A percentile compares a stretch with the other conserved stretches of the same genome.
These are phyloP conservation scores for Fusarium gaditjirri DNA, from an alignment of 2,329 filamentous ascomycete genomes.

Conservation along the genomic window DNA sequence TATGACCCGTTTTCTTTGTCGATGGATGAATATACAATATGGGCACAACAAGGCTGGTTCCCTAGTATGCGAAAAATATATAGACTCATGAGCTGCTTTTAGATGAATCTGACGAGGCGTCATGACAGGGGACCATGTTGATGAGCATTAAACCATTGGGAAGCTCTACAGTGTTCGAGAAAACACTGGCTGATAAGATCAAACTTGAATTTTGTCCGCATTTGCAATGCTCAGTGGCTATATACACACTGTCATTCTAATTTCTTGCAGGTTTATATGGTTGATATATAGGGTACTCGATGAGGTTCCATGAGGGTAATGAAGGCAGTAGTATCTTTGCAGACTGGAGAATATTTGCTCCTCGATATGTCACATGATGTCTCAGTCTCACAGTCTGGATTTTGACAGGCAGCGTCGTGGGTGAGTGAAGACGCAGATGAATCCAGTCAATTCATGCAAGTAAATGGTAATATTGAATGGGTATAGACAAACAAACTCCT, in stretches of 20 bases:
- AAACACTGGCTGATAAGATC: not conserved
- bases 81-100: not conserved
- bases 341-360: not conserved
- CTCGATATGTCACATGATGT: not conserved
- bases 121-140: not conserved
- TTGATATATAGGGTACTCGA: not conserved
- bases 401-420: not conserved
- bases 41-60: not conserved
- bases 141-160: not conserved
- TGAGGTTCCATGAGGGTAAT: not conserved
- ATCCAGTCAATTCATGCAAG: not conserved
- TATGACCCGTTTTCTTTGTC: constrained; percentile 31
- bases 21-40: not conserved
- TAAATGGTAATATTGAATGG: not conserved
- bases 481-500: constrained; percentile 9
- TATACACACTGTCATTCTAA: not conserved
- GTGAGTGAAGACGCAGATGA: not conserved
- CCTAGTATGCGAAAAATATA: not conserved
- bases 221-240: not conserved
- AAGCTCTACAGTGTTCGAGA: not conserved
- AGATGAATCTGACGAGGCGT: not conserved
- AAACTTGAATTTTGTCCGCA: not conserved
- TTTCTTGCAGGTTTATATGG: not conserved
- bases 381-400: not conserved
- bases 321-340: not conserved